Base-by-base conservation (phyloP, 2,329 filamentous ascomycete genomes). In the Botrytis galanthina region DNA sequence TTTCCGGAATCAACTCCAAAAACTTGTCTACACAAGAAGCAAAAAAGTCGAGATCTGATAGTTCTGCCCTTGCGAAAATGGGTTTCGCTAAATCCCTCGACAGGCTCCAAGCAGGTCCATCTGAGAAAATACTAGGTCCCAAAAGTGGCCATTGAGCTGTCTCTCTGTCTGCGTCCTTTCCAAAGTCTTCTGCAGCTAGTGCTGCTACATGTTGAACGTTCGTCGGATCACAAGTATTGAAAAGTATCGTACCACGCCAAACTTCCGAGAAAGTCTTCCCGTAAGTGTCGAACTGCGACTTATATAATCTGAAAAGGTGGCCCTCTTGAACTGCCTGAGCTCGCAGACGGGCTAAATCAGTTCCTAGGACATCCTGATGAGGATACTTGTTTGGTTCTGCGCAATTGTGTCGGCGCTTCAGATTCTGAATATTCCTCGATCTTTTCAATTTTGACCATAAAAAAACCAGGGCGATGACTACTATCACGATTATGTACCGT, bases 81-180 rank as follows among this genome's bases (percentile, higher is more conserved):
- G 73, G 73, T 51, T 66, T 74, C 7, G 60, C 61, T 10, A 72
- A 32, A 20, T 60, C 63, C 37, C 73, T 59, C n/a, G 73, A 66
- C 10, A 60, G 39, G 32, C 67, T 72, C 73, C 73, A 74, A 10
- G 22, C 35, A 44, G 39, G 18, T 5, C 73, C 69, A 37, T 74
- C 73, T 37, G 68, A 48, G n/a, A 74, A 67, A 22, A 74, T 48
- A 22, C 70, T 54, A 14, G 22, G 59, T 16, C 60, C 70, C 22
- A 66, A 44, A 20, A 72, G 63, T 26, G 70, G 70, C 1, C 81
- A 78, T 81, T 85, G 84, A 16, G 81, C 78, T 2, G 81, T 75
- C 73, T 84, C 83, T 74, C 86, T 86, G 42, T 76, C 75, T 1
- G 80, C 75, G 0, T 85, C 85, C 74, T 87, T 83, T 37, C 83